Base-by-base conservation (phyloP, 2,329 filamentous ascomycete species). In the Colletotrichum orchidophilum region DNA sequence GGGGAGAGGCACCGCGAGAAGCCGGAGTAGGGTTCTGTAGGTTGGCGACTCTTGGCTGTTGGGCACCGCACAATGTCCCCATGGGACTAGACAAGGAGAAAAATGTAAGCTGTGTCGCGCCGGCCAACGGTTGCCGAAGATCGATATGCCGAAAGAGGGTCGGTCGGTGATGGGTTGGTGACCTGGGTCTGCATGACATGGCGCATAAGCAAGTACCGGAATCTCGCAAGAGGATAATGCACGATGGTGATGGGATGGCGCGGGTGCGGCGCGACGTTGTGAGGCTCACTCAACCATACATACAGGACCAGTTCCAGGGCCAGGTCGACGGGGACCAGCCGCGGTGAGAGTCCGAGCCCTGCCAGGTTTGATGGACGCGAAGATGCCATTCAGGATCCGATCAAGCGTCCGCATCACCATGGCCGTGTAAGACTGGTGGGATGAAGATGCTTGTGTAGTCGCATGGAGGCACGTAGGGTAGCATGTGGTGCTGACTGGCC, bases 121-220 rank as follows among this genome's bases (percentile, higher is more conserved):
- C 24, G 26, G 18, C 12, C 50, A 62, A 50, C 1, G 33, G 33
- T 24, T 55, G 62, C 58, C 64, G 58, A 68, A 53, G 53, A 35
- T 49, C 52, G 50, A 58, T 21, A 55, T 71, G 53, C 64, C 68
- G 68, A 54, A 67, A 42, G n/a, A 31, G n/a, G 31, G 33, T 33
- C 9, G 57, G 42, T 58, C 26, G 26, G 42, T 21, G 18, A 63
- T 12, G 42, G 21, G 31, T n/a, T 46, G 18, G 39, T 46, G 21
- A 42, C 24, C 42, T 18, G 58, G 46, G 8, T 49, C 50, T 68
- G 64, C 64, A 68, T 71, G 68, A 59, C 58, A 67, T 63, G 33
- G 64, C 52, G 53, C 64, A 63, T 71, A 64, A 35, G 53, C 15
- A 62, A 62, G 57, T 70, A 57, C 67, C 67, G 67, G 55, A 53